phyloP scores from a whole-genome alignment of 2,329 filamentous ascomycete genomes.

The Colletotrichum euphorbiae region DNA sequence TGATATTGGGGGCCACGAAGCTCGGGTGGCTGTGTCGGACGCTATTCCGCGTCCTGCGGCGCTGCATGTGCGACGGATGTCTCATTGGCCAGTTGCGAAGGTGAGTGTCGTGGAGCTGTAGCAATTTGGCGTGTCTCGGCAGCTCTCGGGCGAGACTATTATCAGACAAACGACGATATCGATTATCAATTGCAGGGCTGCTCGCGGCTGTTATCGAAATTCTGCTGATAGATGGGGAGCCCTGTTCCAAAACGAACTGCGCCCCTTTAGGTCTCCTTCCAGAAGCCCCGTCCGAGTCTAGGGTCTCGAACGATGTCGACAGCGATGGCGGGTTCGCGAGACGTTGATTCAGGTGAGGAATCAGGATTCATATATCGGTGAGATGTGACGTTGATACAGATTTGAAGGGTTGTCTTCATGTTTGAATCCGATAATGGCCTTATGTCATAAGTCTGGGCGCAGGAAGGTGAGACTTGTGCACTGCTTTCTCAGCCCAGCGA shows the following conservation, averaged over 20 bases:
- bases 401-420: conserved; percentile 10
- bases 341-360: conserved; percentile 10
- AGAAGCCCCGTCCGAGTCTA: not conserved
- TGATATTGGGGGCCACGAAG: conserved; percentile 31
- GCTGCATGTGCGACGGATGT: conserved; percentile 7
- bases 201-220: not conserved
- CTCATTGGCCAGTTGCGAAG: conserved; percentile 20
- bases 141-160: not conserved
- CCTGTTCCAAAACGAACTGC: conserved; percentile 27
- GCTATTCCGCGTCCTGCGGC: conserved; percentile 25
- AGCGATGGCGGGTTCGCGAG: not conserved
- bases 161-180: not conserved
- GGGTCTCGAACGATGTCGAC: not conserved
- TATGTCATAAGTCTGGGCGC: not conserved
- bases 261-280: conserved; percentile 9
- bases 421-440: conserved; percentile 2
- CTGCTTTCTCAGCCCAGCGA: not conserved
- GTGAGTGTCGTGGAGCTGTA: conserved; percentile 6
- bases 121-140: conserved; percentile 1
- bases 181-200: conserved; percentile 1
- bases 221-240: conserved; percentile 9
- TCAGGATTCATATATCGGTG: not conserved
- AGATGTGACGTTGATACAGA: conserved; percentile 6
- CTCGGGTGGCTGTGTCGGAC: conserved; percentile 36
- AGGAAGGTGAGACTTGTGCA: conserved; percentile 15